Evolutionary conservation across 805 yeast species (phyloP).

Genomic region (Saccharomycopsis synnaedendra): DNA sequence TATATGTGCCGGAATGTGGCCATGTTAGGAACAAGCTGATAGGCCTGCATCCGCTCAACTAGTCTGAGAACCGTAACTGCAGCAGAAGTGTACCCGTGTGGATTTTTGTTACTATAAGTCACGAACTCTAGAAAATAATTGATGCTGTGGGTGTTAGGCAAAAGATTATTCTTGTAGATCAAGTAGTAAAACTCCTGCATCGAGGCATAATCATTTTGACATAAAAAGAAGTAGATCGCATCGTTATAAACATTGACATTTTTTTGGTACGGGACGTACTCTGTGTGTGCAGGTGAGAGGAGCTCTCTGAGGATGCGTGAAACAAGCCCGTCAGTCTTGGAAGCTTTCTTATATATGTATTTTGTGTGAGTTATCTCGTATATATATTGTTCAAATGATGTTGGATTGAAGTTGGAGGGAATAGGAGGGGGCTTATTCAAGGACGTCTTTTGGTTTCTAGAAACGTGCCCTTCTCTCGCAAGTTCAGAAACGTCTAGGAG

Average conservation of each 20-base stretch:
- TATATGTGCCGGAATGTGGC: conserved; percentile 29
- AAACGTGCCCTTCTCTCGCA: too few species aligned
- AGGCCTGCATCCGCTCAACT: conserved; percentile 9
- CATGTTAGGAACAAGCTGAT: conserved; percentile 23
- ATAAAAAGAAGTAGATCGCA: conserved; percentile 28
- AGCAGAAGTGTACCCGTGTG: conserved; percentile 20
- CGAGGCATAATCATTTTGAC: conserved; percentile 28
- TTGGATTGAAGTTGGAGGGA: conserved; percentile 19
- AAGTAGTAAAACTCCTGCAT: conserved; percentile 30
- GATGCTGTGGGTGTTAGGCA: conserved; percentile 28
- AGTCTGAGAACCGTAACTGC: conserved; percentile 1
- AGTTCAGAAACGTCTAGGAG: too few species aligned
- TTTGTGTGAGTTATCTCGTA: conserved; percentile 27
- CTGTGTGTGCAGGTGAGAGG: conserved; percentile 25
- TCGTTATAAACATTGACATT: conserved; percentile 26
- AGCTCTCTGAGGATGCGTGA: conserved; percentile 27
- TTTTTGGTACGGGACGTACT: conserved; percentile 16
- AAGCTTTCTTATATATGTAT: conserved; percentile 26
- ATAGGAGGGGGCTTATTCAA: too few species aligned
- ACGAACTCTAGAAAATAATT: conserved; percentile 27
- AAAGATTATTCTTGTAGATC: conserved; percentile 25
- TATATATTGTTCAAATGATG: conserved; percentile 24
- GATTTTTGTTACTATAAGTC: conserved; percentile 20
- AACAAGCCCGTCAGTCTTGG: conserved; percentile 27
- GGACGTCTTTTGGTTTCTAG: too few species aligned